Evolutionary conservation across 768 basidiomycete species (phyloP), one percentile per base, ranked within the genome.

Genomic region (Mycena pura): DNA sequence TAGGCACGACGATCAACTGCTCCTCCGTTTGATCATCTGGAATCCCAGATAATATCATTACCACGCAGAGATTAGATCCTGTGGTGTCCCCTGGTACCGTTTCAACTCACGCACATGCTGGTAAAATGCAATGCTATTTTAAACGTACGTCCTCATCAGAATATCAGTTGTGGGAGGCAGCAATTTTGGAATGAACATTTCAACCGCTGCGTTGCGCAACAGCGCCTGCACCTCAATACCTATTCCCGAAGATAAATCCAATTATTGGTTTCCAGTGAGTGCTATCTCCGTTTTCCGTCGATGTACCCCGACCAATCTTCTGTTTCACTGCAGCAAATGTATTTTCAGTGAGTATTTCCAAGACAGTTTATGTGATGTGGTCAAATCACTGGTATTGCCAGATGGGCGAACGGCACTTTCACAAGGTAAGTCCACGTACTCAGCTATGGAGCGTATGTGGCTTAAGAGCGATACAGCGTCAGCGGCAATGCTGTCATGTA

Each of bases 41-140:
- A 50, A n/a, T n/a, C n/a, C 39, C 57, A 66, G 64, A 66, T 36
- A 66, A 66, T 48, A 66, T 66, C 11, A 27, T 66, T 19, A 66
- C 64, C 27, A 66, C 64, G 3, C 64, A 66, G 41, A 22, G 60
- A 41, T 15, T 65, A 17, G 64, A 65, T 61, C 64, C 64, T 2
- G 60, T 65, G 31, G 46, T 57, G 27, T 66, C 60, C 22, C 64
- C 64, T 2, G 64, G 64, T 13, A 24, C 47, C 14, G 64, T 62
- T n/a, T 54, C 64, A 10, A 66, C 64, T 13, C 64, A 66, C 29
- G 64, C 39, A 4, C 64, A 66, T 56, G 32, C 60, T 32, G 64
- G 64, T 65, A 24, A 22, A 24, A 7, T 21, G 19, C 19, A 22
- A 11, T n/a, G 31, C 24, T 1, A 21, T 24, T n/a, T 8, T 10